Percentiles rank a stretch among this genome's conserved stretches.
These are phyloP conservation scores for Colletotrichum horii DNA, from an alignment of 2,329 filamentous ascomycete genomes.

Conservation along the genomic window DNA sequence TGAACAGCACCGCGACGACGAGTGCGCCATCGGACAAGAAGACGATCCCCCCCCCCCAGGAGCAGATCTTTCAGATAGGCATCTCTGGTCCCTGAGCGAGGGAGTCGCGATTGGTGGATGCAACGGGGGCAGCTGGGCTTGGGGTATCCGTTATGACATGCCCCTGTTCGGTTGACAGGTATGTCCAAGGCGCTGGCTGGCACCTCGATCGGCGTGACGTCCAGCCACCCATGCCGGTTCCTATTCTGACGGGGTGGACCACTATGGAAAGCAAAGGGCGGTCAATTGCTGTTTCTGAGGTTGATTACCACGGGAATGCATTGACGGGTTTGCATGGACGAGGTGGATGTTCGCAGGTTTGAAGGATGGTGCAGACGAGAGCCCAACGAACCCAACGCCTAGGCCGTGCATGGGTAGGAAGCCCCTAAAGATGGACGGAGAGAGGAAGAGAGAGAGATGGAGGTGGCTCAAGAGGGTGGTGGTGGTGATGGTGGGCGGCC, in stretches of 20 bases:
- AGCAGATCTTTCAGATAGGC: background rate
- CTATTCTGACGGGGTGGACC: background rate
- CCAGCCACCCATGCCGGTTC: background rate
- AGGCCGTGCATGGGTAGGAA: background rate
- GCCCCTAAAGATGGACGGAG: background rate
- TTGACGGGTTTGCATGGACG: background rate
- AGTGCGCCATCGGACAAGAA: slow-evolving; percentile 2
- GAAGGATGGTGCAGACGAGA: background rate
- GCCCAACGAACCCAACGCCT: slow-evolving; percentile 19
- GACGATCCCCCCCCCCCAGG: background rate
- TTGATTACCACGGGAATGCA: background rate
- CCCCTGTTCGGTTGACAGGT: background rate
- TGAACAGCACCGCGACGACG: background rate
- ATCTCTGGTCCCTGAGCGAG: background rate
- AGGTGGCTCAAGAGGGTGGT: background rate
- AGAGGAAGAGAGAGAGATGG: background rate
- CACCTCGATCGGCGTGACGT: background rate
- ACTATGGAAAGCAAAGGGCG: slow-evolving; percentile 8
- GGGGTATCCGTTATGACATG: slow-evolving; percentile 5
- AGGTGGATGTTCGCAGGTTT: slow-evolving; percentile 12
- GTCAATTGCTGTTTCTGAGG: slow-evolving; percentile 7
- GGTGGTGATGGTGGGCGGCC: slow-evolving; percentile 6
- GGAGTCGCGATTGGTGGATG: background rate
- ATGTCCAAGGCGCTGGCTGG: background rate
- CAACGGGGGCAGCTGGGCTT: background rate